phyloP scores from a whole-genome alignment of 2,329 filamentous ascomycete genomes.

The Colletotrichum camelliae region DNA sequence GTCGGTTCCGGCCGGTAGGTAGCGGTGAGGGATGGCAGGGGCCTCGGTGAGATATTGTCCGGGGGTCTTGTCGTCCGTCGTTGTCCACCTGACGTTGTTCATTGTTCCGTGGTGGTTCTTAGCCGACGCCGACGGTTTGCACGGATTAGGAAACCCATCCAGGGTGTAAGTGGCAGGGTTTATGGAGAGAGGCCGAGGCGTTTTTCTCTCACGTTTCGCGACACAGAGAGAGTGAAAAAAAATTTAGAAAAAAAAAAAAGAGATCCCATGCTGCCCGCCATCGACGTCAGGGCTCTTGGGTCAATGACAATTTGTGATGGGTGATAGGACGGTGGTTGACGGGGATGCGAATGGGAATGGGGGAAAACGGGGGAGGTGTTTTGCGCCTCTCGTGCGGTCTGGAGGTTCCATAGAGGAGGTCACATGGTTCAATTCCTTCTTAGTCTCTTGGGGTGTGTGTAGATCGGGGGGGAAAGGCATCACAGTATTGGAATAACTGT shows the following conservation, averaged over 20 bases:
- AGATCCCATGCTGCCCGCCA: background rate
- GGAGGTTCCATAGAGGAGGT: background rate
- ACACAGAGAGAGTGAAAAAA: background rate
- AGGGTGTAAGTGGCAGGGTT: background rate
- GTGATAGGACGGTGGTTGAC: background rate
- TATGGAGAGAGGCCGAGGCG: background rate
- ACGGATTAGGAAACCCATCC: constrained; percentile 1
- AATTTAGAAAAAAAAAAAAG: background rate
- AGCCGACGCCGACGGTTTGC: background rate
- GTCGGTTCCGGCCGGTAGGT: background rate
- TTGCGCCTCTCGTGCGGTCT: background rate
- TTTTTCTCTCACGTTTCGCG: background rate
- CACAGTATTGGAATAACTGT: constrained; percentile 17
- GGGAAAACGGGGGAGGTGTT: background rate
- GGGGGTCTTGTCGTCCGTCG: background rate
- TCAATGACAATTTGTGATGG: background rate
- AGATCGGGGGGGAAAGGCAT: background rate
- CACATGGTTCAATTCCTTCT: background rate
- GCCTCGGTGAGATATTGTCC: constrained; percentile 3
- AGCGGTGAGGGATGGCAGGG: background rate
- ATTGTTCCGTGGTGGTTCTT: background rate
- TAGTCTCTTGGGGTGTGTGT: background rate
- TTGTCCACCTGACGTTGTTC: background rate
- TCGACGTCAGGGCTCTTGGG: background rate
- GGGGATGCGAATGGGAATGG: background rate